Base-by-base conservation (phyloP, 2,329 filamentous ascomycete genomes). In the Akanthomyces muscarius region DNA sequence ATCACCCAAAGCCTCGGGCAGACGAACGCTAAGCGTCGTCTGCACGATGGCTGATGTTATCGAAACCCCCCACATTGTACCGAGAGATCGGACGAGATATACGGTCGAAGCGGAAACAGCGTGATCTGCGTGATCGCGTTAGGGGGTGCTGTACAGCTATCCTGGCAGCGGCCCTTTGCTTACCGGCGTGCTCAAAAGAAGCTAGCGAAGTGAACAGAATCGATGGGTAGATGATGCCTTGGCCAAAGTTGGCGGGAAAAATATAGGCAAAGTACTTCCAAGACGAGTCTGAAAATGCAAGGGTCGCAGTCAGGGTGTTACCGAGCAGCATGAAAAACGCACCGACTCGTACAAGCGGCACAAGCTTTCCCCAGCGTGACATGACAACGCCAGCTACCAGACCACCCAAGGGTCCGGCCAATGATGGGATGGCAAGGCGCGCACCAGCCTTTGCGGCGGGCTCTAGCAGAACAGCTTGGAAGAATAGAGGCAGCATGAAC, bases 401-500 rank as follows among this genome's bases (percentile, higher is more conserved):
- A 7, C 83, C 85, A 0, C 84, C 84, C 57, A 83, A 70, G 2
- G 85, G 85, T 0, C 82, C 82, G 0, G 83, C 85, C 11, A 89
- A 69, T 0, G 86, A 88, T 1, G 88, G 85, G 1, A 87, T 82
- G 0, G 86, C 82, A 7, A 91, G 81, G 1, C 87, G 82, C 6
- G 86, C 80, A 0, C 88, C 88, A 0, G 88, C 88, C 16, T 80
- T 79, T 0, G 87, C 86, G 0, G 88, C 83, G 0, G 84, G 84
- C 64, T 89, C 86, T 2, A 85, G 74, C 3, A 88, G 79, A 7
- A 89, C 85, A 0, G 85, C 85, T 67, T 89, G 87, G 70, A 89
- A 91, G 75, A 88, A 90, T 5, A 91, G 76, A 0, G 89, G 89
- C 0, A 88, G 80, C 69, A 88, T 88, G 75, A 91, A 90, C 18